Evolutionary conservation across 495 filamentous ascomycete species (phyloP).

Genomic region (Aspergillus nanangensis): DNA sequence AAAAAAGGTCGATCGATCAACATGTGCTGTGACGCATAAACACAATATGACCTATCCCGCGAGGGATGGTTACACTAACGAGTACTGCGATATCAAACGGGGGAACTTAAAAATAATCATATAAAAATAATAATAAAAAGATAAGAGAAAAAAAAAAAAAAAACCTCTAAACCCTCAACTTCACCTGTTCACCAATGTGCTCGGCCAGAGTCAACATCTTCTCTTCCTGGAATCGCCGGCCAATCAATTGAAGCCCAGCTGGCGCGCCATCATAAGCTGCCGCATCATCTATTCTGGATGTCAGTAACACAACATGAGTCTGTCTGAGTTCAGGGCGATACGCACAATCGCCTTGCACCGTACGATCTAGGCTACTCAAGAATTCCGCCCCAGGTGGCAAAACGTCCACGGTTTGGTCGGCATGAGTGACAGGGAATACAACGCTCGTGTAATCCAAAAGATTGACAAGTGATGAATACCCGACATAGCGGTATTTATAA

Average conservation of each 20-base stretch:
- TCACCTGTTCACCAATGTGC: conserved; percentile 20
- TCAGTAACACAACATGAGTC: conserved; percentile 3
- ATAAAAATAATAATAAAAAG: too few relatives aligned
- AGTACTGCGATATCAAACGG: too few relatives aligned
- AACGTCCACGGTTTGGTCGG: conserved; percentile 50
- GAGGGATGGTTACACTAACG: too few relatives aligned
- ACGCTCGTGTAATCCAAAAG: conserved; percentile 54
- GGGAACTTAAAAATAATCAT: too few relatives aligned
- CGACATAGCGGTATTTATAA: conserved; percentile 41
- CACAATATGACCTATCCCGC: too few relatives aligned
- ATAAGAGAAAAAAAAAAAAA: too few relatives aligned
- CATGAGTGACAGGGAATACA: conserved; percentile 54
- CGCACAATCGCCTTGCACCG: conserved; percentile 49
- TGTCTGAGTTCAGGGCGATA: conserved; percentile 6
- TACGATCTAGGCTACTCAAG: conserved; percentile 36
- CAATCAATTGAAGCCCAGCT: conserved; percentile 49
- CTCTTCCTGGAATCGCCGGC: conserved; percentile 49
- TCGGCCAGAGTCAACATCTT: conserved; percentile 44
- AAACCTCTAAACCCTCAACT: not conserved
- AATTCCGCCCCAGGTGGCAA: conserved; percentile 28
- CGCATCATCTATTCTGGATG: conserved; percentile 42
- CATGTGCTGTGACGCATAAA: too few relatives aligned
- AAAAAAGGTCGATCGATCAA: too few relatives aligned
- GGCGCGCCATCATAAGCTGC: conserved; percentile 51
- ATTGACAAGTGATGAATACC: conserved; percentile 51